These are phyloP conservation scores for Madurella fahalii DNA, from an alignment of 2,329 filamentous ascomycete genomes.

Conservation along the genomic window DNA sequence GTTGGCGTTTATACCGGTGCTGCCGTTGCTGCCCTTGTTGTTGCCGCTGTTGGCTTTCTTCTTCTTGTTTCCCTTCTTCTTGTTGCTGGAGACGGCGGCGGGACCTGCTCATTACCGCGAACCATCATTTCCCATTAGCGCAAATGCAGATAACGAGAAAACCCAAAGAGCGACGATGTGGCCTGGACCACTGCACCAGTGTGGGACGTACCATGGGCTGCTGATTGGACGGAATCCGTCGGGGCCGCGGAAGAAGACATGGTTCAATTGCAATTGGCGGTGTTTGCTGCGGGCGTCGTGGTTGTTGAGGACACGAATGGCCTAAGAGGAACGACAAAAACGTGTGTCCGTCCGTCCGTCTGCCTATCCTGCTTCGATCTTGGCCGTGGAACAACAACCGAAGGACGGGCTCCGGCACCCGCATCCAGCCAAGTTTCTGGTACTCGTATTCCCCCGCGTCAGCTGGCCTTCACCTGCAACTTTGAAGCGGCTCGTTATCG, in stretches of 20 bases:
- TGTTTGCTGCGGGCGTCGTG: slow-evolving; percentile 7
- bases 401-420: background rate
- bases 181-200: slow-evolving; percentile 9
- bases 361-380: slow-evolving; percentile 1
- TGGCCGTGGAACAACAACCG: slow-evolving; percentile 8
- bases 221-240: slow-evolving; percentile 27
- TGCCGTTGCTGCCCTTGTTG: slow-evolving; percentile 55
- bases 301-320: slow-evolving; percentile 10
- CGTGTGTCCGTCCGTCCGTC: background rate
- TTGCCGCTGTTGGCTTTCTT: slow-evolving; percentile 48
- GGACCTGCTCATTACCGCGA: slow-evolving; percentile 18
- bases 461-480: background rate
- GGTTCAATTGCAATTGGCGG: slow-evolving; percentile 22
- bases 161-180: slow-evolving; percentile 16
- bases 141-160: slow-evolving; percentile 19
- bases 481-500: background rate
- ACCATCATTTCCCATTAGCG: slow-evolving; percentile 23
- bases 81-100: slow-evolving; percentile 35
- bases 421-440: slow-evolving; percentile 4
- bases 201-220: slow-evolving; percentile 28
- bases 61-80: slow-evolving; percentile 59
- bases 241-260: slow-evolving; percentile 38
- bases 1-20: slow-evolving; percentile 32
- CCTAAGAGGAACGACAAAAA: background rate
- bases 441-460: slow-evolving; percentile 6